Evolutionary conservation across 2,329 filamentous ascomycete genomes (phyloP), one percentile per base, ranked within the genome.

Genomic region (Talaromyces sp.): DNA sequence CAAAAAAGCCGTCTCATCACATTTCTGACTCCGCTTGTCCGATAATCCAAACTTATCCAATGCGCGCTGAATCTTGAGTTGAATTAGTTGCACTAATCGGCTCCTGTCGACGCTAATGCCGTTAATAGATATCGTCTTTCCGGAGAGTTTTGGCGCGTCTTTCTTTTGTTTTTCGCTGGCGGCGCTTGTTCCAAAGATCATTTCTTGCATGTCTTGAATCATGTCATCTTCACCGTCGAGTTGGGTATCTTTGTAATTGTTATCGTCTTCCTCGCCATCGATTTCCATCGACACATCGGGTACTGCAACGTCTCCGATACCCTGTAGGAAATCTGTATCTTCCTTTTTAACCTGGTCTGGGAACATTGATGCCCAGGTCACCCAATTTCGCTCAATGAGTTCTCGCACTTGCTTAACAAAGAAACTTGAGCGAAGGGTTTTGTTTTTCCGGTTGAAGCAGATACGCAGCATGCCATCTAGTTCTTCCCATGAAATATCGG

Each of bases 1-100:
- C 70, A 99, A 75, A 70, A 97, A 97, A 67, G 96, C 92, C 54
- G 89, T 92, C 76, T 97, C 91, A 68, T 97, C 91, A 68, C 91
- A 95, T 78, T 94, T 87, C 61, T 90, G 83, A 10, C 92, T 84
- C 63, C 93, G 81, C 77, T 89, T 90, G 61, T 96, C 90, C 2
- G 86, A 87, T 56, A 97, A 50, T 85, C 83, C 0, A 92, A 96
- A 58, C 88, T 88, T 84, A 69, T 93, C 88, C 19, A 97, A 79
- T 19, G 97, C 91, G 70, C 87, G 89, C 66, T 88, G 81, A 45
- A 97, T 88, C 77, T 97, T 97, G 66, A 88, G 84, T 63, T 87
- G 83, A n/a, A 99, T 88, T 35, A 97, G 74, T 67, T 92, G 85
- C 0, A 86, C 84, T 2, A 95, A 85, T 17, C 57, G 53, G 5